Evolutionary conservation across 306 rosid species (phyloP), one percentile per base, ranked within the genome.

Genomic region (Quercus ilex): DNA sequence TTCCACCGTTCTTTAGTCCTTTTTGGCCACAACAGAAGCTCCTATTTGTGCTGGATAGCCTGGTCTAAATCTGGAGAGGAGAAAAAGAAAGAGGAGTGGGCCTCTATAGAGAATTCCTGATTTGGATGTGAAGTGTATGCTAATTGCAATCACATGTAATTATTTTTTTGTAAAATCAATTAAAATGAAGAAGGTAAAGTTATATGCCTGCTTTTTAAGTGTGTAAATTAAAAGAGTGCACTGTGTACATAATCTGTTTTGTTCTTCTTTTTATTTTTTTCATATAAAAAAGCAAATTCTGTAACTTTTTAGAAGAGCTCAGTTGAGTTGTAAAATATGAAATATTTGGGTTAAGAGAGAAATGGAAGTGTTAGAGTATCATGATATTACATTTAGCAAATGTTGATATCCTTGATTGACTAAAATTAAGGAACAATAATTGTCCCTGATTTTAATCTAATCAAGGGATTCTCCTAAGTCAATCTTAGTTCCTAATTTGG

Each of bases 21-120:
- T 74, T 51, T 69, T 73, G 69, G 73, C 86, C 38, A 30, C 68
- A 49, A 33, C 17, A 30, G 67, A 15, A 38, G 14, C 52, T 35
- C 7, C 23, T 8, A 11, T 67, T 33, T 17, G 23, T 67, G 2
- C 26, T 1, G 35, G 41, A 67, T 31, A 33, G 6, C 51, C 13
- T 2, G 12, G 71, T 30, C 31, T 64, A 30, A n/a, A 18, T 33
- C 21, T 31, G 51, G n/a, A 8, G 20, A 18, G 71, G 18, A 46
- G 52, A 46, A 46, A 46, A 46, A 46, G 52, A 46, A 46, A 46
- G 52, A 33, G 30, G 10, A 26, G 5, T 20, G 30, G 25, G 14
- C 3, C 15, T 12, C 28, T 55, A 13, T 25, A 35, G 9, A 35
- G 43, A 35, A 35, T 35, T 35, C 52, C 52, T 46, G 3, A 46